These are phyloP conservation scores for Pseudozyma thailandica DNA, from an alignment of 1,284 basidiomycete genomes.

Conservation along the genomic window DNA sequence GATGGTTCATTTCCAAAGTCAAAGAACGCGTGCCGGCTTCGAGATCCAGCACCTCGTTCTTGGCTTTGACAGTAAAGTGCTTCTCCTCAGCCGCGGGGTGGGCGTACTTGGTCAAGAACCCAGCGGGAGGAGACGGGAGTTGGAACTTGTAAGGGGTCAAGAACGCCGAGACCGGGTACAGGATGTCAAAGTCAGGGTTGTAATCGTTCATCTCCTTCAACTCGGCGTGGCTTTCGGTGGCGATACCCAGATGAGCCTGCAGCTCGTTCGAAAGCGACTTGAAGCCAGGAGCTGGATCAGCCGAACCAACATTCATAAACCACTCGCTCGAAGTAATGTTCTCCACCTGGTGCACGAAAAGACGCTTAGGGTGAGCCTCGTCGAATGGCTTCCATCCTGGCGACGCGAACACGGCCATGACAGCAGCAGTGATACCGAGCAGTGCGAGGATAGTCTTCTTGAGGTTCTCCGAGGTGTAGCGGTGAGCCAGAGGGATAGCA, in stretches of 20 bases:
- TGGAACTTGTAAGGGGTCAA: constrained; percentile 80
- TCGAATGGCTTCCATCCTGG: constrained; percentile 78
- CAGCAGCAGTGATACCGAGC: constrained; percentile 70
- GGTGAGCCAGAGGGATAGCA: constrained; percentile 76
- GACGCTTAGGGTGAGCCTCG: constrained; percentile 83
- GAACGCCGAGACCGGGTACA: constrained; percentile 80
- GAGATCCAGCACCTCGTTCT: constrained; percentile 75
- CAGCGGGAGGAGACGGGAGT: constrained; percentile 70
- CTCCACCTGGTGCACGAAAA: constrained; percentile 86
- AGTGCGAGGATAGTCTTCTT: constrained; percentile 71
- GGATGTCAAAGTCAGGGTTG: constrained; percentile 69
- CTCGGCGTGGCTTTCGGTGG: constrained; percentile 58
- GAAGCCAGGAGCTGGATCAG: constrained; percentile 85
- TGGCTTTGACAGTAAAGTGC: constrained; percentile 74
- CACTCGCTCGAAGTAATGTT: constrained; percentile 79
- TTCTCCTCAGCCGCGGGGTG: constrained; percentile 26
- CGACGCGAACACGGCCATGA: constrained; percentile 75
- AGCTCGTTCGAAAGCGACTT: constrained; percentile 75
- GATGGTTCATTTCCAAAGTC: constrained; percentile 80
- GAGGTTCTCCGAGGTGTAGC: constrained; percentile 72
- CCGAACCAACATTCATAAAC: constrained; percentile 82
- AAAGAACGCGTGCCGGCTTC: constrained; percentile 77
- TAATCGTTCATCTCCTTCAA: constrained; percentile 65
- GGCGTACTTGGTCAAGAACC: constrained; percentile 35
- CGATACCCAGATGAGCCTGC: constrained; percentile 73